Percentiles rank a stretch among this genome's conserved stretches.
Evolutionary conservation across 257 asterid species (phyloP).

Genomic region (Solanum appendiculatum): DNA sequence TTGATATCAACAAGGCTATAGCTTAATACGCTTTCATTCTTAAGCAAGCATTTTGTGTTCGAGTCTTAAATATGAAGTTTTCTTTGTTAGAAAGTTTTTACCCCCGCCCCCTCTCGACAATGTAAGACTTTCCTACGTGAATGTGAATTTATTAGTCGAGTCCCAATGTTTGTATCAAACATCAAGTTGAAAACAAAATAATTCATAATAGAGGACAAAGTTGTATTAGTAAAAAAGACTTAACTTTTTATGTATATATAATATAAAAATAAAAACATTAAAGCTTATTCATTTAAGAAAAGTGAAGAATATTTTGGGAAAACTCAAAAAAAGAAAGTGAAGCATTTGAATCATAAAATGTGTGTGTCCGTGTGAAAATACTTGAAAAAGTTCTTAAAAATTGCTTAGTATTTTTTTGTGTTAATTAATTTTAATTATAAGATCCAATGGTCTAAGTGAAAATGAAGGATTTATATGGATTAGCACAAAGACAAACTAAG

Average conservation of each 20-base stretch:
- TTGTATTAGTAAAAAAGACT: background rate
- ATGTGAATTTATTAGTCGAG: background rate
- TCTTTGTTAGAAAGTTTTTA: background rate
- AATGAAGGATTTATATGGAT: slow-evolving; percentile 6
- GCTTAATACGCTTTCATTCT: background rate
- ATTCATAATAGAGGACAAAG: background rate
- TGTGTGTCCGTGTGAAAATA: background rate
- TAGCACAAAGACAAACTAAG: slow-evolving; percentile 30
- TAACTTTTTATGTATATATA: background rate
- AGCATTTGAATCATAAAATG: background rate
- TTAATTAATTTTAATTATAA: background rate
- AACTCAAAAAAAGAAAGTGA: background rate
- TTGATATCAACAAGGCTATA: background rate
- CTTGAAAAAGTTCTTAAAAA: background rate
- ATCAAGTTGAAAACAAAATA: background rate
- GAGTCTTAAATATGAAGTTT: background rate
- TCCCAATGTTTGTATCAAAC: background rate
- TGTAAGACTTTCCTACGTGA: background rate
- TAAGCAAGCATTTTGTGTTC: accelerated
- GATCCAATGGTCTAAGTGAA: slow-evolving; percentile 7
- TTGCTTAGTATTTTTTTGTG: background rate
- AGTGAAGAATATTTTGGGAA: background rate
- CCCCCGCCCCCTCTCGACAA: background rate
- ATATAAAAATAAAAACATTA: background rate
- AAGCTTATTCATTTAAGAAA: background rate